Conservation (phyloP, 306 rosid species). For the Cyclanthera cordifolia region DNA sequence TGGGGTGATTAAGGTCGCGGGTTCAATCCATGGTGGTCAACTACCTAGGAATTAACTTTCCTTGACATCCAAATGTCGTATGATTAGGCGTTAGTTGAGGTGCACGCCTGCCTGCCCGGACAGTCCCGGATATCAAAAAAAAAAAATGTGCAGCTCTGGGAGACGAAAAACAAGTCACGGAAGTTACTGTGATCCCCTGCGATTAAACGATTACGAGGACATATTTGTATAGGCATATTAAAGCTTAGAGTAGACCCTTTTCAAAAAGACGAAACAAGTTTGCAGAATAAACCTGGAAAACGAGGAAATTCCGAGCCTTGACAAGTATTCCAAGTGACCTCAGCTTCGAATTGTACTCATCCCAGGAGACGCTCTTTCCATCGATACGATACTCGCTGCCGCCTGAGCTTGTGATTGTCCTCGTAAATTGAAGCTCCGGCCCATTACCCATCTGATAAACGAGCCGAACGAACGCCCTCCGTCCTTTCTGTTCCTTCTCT, state of each 20-base stretch:
- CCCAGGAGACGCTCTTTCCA: conserved; percentile 56
- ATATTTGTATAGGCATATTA: not conserved
- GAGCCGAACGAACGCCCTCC: conserved; percentile 68
- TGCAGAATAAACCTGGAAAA: conserved; percentile 64
- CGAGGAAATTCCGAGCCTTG: conserved; percentile 95
- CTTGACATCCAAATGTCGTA: too few relatives aligned
- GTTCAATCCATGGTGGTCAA: too few relatives aligned
- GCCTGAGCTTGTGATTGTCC: conserved; percentile 66
- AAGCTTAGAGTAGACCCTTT: not conserved
- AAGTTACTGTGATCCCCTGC: not conserved
- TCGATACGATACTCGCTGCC: conserved; percentile 83
- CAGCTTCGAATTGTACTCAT: conserved; percentile 47
- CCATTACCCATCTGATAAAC: conserved; percentile 65
- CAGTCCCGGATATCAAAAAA: too few relatives aligned
- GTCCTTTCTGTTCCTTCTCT: conserved; percentile 84
- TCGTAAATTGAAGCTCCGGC: conserved; percentile 65
- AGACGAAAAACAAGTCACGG: not conserved
- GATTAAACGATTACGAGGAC: not conserved
- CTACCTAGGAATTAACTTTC: too few relatives aligned
- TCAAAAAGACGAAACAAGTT: not conserved
- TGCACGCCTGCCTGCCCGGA: too few relatives aligned
- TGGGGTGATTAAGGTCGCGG: too few relatives aligned
- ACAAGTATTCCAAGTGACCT: conserved; percentile 88
- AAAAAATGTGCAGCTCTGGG: too few relatives aligned
- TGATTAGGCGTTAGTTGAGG: too few relatives aligned